These are phyloP conservation scores for Colletotrichum trifolii DNA, from an alignment of 2,329 filamentous ascomycete genomes.

Conservation along the genomic window DNA sequence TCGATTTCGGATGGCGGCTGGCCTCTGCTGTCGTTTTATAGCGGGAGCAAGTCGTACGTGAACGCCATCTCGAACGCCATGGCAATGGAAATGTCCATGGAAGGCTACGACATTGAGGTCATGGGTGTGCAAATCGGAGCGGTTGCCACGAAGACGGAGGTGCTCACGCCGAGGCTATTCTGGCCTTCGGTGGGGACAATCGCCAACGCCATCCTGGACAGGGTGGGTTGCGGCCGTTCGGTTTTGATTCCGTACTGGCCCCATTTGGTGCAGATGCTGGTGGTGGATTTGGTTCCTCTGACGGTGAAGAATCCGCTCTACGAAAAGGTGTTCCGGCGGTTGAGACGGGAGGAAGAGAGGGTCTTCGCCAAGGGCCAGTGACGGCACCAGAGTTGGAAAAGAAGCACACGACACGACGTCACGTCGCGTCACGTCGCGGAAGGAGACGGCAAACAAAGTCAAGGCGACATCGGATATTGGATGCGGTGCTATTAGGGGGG, in stretches of 20 bases:
- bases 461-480: constrained; percentile 7
- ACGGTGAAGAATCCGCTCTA: constrained; percentile 12
- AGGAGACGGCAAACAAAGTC: too few relatives aligned
- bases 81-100: constrained; percentile 19
- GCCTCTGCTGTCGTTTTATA: constrained; percentile 30
- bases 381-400: neutral
- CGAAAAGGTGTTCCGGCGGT: constrained; percentile 1
- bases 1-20: constrained; percentile 27
- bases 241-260: constrained; percentile 29
- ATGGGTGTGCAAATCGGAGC: constrained; percentile 25
- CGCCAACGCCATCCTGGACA: constrained; percentile 28
- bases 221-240: constrained; percentile 27
- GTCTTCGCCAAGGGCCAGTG: constrained; percentile 18
- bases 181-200: constrained; percentile 26
- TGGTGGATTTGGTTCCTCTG: constrained; percentile 19
- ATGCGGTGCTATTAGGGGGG: neutral
- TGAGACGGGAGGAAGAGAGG: constrained; percentile 23
- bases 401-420: too few relatives aligned
- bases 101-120: constrained; percentile 30
- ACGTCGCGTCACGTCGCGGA: too few relatives aligned
- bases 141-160: constrained; percentile 23
- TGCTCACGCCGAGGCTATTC: constrained; percentile 22
- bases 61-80: constrained; percentile 20
- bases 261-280: constrained; percentile 16
- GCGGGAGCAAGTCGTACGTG: constrained; percentile 31